These are phyloP conservation scores for Alternaria infectoria DNA, from an alignment of 2,329 filamentous ascomycete species.

Conservation along the genomic window DNA sequence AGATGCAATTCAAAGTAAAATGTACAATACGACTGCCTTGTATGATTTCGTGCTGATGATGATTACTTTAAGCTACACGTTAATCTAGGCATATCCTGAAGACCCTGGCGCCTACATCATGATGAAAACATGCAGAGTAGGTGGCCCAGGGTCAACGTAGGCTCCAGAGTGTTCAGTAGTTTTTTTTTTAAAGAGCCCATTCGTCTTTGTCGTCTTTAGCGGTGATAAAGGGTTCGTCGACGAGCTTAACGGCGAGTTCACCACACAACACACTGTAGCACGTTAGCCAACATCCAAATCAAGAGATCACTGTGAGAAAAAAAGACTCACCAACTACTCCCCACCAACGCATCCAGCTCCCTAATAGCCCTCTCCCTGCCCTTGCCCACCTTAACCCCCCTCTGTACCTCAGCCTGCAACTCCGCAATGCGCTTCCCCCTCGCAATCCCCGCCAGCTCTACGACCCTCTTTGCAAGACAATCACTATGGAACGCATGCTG, in stretches of 20 bases:
- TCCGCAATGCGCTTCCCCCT: constrained; percentile 83
- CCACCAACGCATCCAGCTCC: constrained; percentile 91
- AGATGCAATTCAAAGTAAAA: neutral
- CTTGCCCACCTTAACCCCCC: constrained; percentile 71
- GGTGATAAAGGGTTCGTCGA: constrained; percentile 90
- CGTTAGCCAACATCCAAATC: neutral
- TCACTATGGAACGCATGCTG: constrained; percentile 98
- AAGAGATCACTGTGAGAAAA: no score
- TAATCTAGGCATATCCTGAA: neutral
- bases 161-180: neutral
- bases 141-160: neutral
- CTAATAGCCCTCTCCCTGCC: constrained; percentile 82
- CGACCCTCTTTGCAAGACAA: constrained; percentile 83
- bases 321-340: constrained; percentile 76
- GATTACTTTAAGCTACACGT: neutral
- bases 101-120: neutral
- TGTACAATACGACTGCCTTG: neutral
- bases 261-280: constrained; percentile 81
- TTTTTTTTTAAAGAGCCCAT: constrained; percentile 68
- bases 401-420: constrained; percentile 81
- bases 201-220: constrained; percentile 75
- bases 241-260: constrained; percentile 90
- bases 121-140: neutral
- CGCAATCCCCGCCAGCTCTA: constrained; percentile 78
- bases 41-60: neutral